phyloP scores from a whole-genome alignment of 768 basidiomycete genomes.

The Termitomyces sp. region DNA sequence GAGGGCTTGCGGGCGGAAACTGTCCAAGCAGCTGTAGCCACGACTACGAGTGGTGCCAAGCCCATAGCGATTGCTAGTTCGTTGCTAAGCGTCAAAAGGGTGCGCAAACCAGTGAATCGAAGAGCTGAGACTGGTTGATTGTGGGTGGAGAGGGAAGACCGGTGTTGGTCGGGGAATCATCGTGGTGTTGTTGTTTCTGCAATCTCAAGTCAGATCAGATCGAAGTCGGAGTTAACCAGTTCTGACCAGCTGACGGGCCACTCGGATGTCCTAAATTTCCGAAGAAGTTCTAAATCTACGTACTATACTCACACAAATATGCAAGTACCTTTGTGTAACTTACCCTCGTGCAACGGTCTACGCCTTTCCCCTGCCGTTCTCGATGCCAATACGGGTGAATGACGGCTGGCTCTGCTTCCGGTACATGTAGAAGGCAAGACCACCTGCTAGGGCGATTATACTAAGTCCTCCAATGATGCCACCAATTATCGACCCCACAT shows the following conservation, averaged over 20 bases:
- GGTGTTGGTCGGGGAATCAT: background rate
- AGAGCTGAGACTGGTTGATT: background rate
- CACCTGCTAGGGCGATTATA: slow-evolving; percentile 24
- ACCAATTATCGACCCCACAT: slow-evolving; percentile 32
- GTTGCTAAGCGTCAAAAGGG: background rate
- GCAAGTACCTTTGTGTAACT: too few relatives aligned
- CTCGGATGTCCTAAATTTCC: background rate
- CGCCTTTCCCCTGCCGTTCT: too few relatives aligned
- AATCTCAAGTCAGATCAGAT: too few relatives aligned
- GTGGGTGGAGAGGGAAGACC: background rate
- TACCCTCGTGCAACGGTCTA: too few relatives aligned
- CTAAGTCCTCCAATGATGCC: slow-evolving; percentile 37
- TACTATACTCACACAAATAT: too few relatives aligned
- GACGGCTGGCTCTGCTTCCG: slow-evolving; percentile 5
- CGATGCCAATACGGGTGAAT: too few relatives aligned
- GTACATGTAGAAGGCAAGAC: slow-evolving; percentile 23
- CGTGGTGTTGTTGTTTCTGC: background rate
- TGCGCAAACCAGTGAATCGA: background rate
- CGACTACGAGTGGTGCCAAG: background rate
- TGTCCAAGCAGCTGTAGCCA: background rate
- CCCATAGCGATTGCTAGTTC: background rate
- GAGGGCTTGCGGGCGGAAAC: too few relatives aligned
- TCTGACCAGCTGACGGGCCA: slow-evolving; percentile 2
- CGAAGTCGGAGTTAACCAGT: slow-evolving; percentile 5
- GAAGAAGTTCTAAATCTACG: too few relatives aligned